phyloP scores from a whole-genome alignment of 768 basidiomycete genomes.

The Lentinula raphanica region DNA sequence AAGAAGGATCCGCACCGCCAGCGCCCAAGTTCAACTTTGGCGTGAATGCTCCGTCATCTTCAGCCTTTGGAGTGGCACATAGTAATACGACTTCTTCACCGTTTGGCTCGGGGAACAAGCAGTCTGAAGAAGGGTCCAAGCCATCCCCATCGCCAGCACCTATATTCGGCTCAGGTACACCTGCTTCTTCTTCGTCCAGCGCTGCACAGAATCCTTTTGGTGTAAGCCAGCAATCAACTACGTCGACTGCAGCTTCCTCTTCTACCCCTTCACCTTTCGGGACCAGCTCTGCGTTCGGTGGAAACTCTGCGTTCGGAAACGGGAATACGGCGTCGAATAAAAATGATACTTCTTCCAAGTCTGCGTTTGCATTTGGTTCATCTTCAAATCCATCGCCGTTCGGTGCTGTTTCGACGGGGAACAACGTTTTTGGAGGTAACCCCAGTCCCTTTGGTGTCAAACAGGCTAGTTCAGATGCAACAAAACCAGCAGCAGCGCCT shows the following conservation, averaged over 20 bases:
- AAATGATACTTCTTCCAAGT: neutral
- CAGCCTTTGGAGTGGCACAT: too few species aligned
- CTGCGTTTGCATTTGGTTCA: neutral
- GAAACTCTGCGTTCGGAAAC: neutral
- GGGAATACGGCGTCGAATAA: neutral
- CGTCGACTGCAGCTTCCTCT: neutral
- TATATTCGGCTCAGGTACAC: slow-evolving; percentile 2
- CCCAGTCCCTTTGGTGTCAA: neutral
- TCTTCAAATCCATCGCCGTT: neutral
- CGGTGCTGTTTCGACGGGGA: neutral
- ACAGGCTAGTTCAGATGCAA: neutral
- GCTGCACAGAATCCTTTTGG: neutral
- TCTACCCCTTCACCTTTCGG: neutral
- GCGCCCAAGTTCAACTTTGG: slow-evolving; percentile 4
- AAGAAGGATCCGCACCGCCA: neutral
- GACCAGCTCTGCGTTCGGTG: neutral
- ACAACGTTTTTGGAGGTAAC: neutral
- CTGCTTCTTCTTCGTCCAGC: neutral
- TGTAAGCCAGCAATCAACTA: neutral
- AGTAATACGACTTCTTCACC: too few species aligned
- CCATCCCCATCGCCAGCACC: neutral
- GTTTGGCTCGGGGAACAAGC: too few species aligned
- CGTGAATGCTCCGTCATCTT: neutral
- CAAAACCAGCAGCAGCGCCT: neutral
- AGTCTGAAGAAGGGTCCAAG: neutral